Percentiles rank a stretch among this genome's conserved stretches.
Conservation (phyloP, 148 eudicot species). For the Vaccinium corymbosum region DNA sequence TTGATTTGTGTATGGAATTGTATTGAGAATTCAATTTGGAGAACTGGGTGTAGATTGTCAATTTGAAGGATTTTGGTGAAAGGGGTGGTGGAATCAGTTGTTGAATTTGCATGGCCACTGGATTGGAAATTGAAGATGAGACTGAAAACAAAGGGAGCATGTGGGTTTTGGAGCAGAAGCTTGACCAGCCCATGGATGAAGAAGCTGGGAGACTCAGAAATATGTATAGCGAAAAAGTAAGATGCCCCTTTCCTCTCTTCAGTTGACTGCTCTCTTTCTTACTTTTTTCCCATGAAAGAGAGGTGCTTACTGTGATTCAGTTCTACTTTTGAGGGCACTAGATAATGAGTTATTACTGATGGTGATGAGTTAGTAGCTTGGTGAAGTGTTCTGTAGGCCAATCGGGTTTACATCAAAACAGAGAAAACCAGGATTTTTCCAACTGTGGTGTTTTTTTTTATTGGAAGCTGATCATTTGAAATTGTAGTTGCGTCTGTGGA, state of each 20-base stretch:
- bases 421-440: not conserved
- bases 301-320: not conserved
- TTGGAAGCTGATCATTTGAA: not conserved
- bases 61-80: not conserved
- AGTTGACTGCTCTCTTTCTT: not conserved
- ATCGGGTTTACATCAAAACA: not conserved
- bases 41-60: not conserved
- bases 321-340: not conserved
- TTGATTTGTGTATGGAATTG: not conserved
- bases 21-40: not conserved
- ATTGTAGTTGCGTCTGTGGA: not conserved
- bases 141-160: conserved; percentile 58
- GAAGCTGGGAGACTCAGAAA: conserved; percentile 83
- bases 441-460: not conserved
- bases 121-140: conserved; percentile 37
- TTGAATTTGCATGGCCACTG: conserved; percentile 38
- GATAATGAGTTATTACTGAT: not conserved
- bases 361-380: not conserved
- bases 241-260: not conserved
- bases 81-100: conserved; percentile 6
- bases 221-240: conserved; percentile 82
- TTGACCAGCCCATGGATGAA: conserved; percentile 95
- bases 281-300: not conserved
- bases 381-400: conserved; percentile 1
- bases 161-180: conserved; percentile 95